These are phyloP conservation scores for Microascus cirrosus DNA, from an alignment of 2,329 filamentous ascomycete species.

Conservation along the genomic window DNA sequence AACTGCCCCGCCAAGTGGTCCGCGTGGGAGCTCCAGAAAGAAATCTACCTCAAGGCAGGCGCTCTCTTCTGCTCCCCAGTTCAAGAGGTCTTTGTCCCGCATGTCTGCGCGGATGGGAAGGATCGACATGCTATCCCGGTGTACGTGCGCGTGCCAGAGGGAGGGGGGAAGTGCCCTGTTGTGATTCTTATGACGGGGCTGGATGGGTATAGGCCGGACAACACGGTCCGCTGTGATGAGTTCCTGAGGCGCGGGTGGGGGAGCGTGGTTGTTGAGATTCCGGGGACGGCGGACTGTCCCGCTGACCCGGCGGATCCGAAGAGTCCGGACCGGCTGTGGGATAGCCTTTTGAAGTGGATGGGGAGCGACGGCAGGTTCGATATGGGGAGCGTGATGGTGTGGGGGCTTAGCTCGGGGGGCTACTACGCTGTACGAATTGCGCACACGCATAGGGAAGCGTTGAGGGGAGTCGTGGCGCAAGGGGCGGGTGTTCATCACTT, in stretches of 20 bases:
- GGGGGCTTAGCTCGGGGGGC: slow-evolving; percentile 55
- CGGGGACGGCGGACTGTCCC: slow-evolving; percentile 46
- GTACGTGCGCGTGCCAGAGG: slow-evolving; percentile 49
- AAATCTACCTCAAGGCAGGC: slow-evolving; percentile 47
- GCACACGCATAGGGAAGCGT: slow-evolving; percentile 46
- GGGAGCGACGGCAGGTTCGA: slow-evolving; percentile 37
- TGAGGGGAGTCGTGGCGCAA: slow-evolving; percentile 48
- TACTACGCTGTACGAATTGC: slow-evolving; percentile 60
- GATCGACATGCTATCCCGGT: slow-evolving; percentile 50
- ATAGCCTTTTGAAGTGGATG: slow-evolving; percentile 51
- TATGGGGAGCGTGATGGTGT: slow-evolving; percentile 43
- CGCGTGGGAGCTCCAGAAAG: slow-evolving; percentile 57
- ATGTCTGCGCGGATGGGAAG: slow-evolving; percentile 32
- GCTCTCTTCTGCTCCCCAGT: slow-evolving; percentile 45
- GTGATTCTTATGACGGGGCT: slow-evolving; percentile 50
- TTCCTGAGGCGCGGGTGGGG: slow-evolving; percentile 54
- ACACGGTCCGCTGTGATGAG: slow-evolving; percentile 48
- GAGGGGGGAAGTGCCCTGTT: slow-evolving; percentile 22
- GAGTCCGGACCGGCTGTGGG: slow-evolving; percentile 50
- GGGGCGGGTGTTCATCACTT: slow-evolving; percentile 46
- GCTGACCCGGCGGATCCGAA: slow-evolving; percentile 49
- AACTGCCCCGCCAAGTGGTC: slow-evolving; percentile 39
- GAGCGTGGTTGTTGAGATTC: slow-evolving; percentile 45
- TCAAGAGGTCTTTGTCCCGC: slow-evolving; percentile 49
- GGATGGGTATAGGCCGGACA: slow-evolving; percentile 53